Evolutionary conservation across 768 basidiomycete genomes (phyloP), one percentile per base, ranked within the genome.

Genomic region (Bullera alba): DNA sequence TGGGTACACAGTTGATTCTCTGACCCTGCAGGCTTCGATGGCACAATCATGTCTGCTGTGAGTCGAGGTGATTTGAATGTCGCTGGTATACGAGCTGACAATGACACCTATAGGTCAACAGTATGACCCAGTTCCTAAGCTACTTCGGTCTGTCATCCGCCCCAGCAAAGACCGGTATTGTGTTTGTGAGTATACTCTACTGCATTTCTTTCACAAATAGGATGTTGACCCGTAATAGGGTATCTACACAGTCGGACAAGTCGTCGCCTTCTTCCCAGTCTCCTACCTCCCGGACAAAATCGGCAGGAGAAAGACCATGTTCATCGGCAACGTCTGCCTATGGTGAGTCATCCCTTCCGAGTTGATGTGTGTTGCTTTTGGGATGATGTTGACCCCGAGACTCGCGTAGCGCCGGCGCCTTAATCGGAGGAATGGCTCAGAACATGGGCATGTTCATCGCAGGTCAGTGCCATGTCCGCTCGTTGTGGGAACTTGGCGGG

Each of bases 21-120:
- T 28, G 29, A 30, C 30, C 28, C 26, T 36, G 12, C 41, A 50
- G 79, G 79, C 5, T 79, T 80, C 53, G 79, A 80, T 59, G 75
- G 76, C 14, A 80, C 79, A 35, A 77, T 78, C 43, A 79, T 79
- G 79, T 74, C 76, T 29, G 77, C 77, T 46, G n/a, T n/a, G n/a
- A n/a, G n/a, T n/a, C n/a, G n/a, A n/a, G n/a, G n/a, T n/a, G n/a
- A n/a, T n/a, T n/a, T n/a, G n/a, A n/a, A n/a, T n/a, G n/a, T n/a
- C n/a, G n/a, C n/a, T n/a, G n/a, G n/a, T n/a, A n/a, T n/a, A n/a
- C n/a, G n/a, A n/a, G n/a, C n/a, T n/a, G n/a, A n/a, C n/a, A n/a
- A n/a, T n/a, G n/a, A n/a, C n/a, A n/a, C n/a, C n/a, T n/a, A n/a
- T n/a, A n/a, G n/a, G 76, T 79, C 65, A 79, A 80, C 57, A 73